Evolutionary conservation across 2,329 filamentous ascomycete genomes (phyloP), one percentile per base, ranked within the genome.

Genomic region (Waltergamsia citrina): DNA sequence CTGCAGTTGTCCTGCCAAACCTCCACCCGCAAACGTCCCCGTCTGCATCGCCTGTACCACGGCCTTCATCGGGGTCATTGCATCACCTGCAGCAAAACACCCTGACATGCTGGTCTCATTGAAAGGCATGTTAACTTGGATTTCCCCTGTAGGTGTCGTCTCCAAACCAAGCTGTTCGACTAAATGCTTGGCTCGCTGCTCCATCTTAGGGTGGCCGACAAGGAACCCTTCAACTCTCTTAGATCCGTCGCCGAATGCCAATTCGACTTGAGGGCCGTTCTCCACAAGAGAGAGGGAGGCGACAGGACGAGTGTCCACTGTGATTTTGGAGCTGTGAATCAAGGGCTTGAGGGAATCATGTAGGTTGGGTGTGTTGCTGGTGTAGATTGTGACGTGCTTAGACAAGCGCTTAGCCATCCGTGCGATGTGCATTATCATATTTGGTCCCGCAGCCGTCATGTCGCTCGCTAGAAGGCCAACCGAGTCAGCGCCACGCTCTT

Each of bases 21-120:
- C 56, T 6, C 32, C 38, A 5, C 41, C 55, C 6, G 44, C 47
- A 22, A 56, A 40, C 1, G 38, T 39, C 0, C 55, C 54, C 46
- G 46, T 51, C 4, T 44, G 24, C 34, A 47, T 36, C 1, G 56
- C 58, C 38, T 47, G 38, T 18, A 49, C 16, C 1, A 48, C 51
- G 5, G 44, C 47, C 42, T 45, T 54, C 32, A 58, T 43, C 37
- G 43, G 38, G 8, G 50, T 51, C 9, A 49, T 52, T 34, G 56
- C 63, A 48, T 78, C 72, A 0, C 73, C 73, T 1, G 56, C 67
- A 0, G 69, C 70, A 50, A 69, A 74, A 3, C 69, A 64, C 0
- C 72, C 72, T 3, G 52, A 48, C 1, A 71, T 58, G 35, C 48
- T 68, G 4, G 70, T 71, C 46, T 63, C 56, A 26, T 63, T 56